Percentiles rank a stretch among this genome's conserved stretches.
Evolutionary conservation across 2,329 filamentous ascomycete species (phyloP).

Genomic region (Eutypa lata): DNA sequence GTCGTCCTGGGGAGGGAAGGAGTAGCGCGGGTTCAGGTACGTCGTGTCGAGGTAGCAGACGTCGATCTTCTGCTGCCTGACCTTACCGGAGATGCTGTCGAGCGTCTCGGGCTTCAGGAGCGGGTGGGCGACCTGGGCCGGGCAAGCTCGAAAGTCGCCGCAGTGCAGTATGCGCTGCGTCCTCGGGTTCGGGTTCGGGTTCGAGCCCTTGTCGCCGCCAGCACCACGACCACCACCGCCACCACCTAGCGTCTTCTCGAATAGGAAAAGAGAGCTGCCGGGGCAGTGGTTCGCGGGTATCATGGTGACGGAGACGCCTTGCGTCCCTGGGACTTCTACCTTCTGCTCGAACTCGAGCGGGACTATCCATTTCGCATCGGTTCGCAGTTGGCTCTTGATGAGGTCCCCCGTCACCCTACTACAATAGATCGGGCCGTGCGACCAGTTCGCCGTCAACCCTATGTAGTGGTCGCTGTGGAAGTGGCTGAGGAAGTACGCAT

Average conservation of each 20-base stretch:
- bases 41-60: constrained; percentile 97
- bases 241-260: constrained; percentile 71
- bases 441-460: constrained; percentile 83
- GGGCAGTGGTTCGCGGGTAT: constrained; percentile 96
- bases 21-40: constrained; percentile 92
- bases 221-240: too few species aligned
- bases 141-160: constrained; percentile 91
- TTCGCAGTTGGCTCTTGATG: constrained; percentile 79
- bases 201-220: too few species aligned
- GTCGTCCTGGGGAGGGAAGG: constrained; percentile 84
- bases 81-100: constrained; percentile 68
- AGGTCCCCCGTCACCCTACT: constrained; percentile 89
- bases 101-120: constrained; percentile 72
- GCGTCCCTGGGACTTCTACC: constrained; percentile 75
- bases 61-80: constrained; percentile 82
- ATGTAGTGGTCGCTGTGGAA: constrained; percentile 99
- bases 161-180: constrained; percentile 86
- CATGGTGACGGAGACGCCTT: constrained; percentile 87
- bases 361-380: constrained; percentile 81
- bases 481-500: constrained; percentile 94
- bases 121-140: constrained; percentile 78
- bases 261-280: constrained; percentile 89
- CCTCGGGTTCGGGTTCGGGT: constrained; percentile 51
- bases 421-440: constrained; percentile 93
- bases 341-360: constrained; percentile 81